phyloP scores from a whole-genome alignment of 2,329 filamentous ascomycete genomes.

The Xylariaceae sp. region DNA sequence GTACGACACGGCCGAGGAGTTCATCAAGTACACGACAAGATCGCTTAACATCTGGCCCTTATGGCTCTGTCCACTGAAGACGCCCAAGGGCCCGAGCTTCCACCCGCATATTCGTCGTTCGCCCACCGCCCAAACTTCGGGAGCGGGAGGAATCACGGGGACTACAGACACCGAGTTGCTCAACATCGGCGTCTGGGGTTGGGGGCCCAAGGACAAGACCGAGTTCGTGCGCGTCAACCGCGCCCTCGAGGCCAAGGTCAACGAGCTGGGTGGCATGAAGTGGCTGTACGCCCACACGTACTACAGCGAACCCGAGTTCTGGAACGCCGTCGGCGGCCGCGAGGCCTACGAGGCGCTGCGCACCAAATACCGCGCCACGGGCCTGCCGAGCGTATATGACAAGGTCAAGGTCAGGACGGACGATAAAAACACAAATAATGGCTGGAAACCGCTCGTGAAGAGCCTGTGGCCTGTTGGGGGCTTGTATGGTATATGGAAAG shows the following conservation, averaged over 20 bases:
- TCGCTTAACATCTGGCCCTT: conserved; percentile 64
- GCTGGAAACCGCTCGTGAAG: conserved; percentile 53
- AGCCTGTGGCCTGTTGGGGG: conserved; percentile 63
- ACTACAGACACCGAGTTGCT: conserved; percentile 51
- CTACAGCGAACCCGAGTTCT: conserved; percentile 76
- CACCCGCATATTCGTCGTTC: conserved; percentile 56
- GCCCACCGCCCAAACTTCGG: not conserved
- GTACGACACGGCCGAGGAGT: conserved; percentile 57
- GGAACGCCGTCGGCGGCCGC: conserved; percentile 65
- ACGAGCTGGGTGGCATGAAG: conserved; percentile 77
- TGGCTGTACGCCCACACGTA: conserved; percentile 90
- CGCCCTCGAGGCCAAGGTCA: conserved; percentile 72
- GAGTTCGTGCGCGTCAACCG: conserved; percentile 75
- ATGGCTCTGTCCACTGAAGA: conserved; percentile 64
- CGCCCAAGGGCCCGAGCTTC: conserved; percentile 58
- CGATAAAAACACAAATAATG: conserved; percentile 46
- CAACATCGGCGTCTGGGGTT: conserved; percentile 81
- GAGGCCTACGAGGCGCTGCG: conserved; percentile 68
- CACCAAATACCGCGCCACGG: conserved; percentile 65
- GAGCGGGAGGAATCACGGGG: conserved; percentile 10
- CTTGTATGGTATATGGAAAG: conserved; percentile 64
- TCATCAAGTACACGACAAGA: conserved; percentile 61
- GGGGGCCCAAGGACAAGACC: conserved; percentile 62
- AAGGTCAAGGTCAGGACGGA: conserved; percentile 66
- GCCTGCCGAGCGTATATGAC: conserved; percentile 72